phyloP scores from a whole-genome alignment of 495 filamentous ascomycete species.

The Trichocladium uniseriatum region DNA sequence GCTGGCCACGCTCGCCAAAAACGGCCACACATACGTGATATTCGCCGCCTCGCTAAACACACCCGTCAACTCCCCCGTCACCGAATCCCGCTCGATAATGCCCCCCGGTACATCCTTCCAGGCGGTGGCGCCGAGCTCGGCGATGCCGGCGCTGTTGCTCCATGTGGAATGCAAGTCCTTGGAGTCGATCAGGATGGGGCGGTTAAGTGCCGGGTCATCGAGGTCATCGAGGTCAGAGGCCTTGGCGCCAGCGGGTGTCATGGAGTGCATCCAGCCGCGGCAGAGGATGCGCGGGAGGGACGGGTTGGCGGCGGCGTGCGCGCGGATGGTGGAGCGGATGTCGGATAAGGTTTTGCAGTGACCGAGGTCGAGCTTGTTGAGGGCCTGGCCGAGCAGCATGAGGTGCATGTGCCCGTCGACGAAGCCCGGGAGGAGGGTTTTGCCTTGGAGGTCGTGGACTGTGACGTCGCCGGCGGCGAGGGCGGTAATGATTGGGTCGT shows the following conservation, averaged over 20 bases:
- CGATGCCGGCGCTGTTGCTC: conserved; percentile 48
- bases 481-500: conserved; percentile 26
- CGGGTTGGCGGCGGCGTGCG: conserved; percentile 43
- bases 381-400: conserved; percentile 49
- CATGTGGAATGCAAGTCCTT: conserved; percentile 57
- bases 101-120: conserved; percentile 48
- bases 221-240: conserved; percentile 72
- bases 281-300: conserved; percentile 43
- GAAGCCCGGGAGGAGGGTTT: conserved; percentile 51
- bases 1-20: conserved; percentile 42
- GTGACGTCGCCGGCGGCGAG: conserved; percentile 17
- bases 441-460: conserved; percentile 41
- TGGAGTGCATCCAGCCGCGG: conserved; percentile 53
- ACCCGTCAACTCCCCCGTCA: conserved; percentile 42
- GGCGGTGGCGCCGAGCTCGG: conserved; percentile 40
- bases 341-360: conserved; percentile 44
- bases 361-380: conserved; percentile 48
- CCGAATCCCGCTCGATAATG: conserved; percentile 42
- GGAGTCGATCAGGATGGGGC: conserved; percentile 52
- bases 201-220: conserved; percentile 14
- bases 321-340: conserved; percentile 42
- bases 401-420: conserved; percentile 59
- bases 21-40: conserved; percentile 49
- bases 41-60: conserved; percentile 51
- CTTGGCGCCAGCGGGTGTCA: conserved; percentile 43